Conservation (phyloP, 2,329 filamentous ascomycete species). For the Fusarium sp. region DNA sequence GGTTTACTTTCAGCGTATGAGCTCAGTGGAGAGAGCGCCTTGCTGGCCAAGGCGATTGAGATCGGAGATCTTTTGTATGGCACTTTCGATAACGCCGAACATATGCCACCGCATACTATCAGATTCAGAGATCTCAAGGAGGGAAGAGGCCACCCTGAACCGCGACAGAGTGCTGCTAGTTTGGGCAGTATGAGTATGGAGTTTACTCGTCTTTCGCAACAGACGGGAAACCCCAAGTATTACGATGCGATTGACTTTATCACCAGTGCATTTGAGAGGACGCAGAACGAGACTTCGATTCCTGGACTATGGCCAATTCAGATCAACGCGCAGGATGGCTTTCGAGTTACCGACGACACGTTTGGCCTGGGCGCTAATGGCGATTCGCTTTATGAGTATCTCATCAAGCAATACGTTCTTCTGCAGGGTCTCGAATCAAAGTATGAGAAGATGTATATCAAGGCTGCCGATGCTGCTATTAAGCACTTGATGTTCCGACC, state of each 20-base stretch:
- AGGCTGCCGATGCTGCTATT: conserved; percentile 68
- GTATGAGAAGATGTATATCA: conserved; percentile 54
- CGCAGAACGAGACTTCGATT: conserved; percentile 65
- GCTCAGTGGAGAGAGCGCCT: conserved; percentile 65
- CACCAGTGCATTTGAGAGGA: conserved; percentile 63
- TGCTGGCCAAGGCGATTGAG: conserved; percentile 71
- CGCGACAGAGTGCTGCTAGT: conserved; percentile 46
- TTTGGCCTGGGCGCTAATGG: conserved; percentile 64
- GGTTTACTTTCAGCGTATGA: conserved; percentile 75
- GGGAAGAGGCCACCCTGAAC: conserved; percentile 51
- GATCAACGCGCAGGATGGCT: conserved; percentile 58
- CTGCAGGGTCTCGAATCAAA: conserved; percentile 66
- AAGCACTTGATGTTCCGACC: conserved; percentile 74
- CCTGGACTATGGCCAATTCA: conserved; percentile 72
- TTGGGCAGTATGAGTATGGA: conserved; percentile 70
- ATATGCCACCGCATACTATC: conserved; percentile 66
- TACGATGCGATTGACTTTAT: conserved; percentile 71
- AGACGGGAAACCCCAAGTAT: conserved; percentile 69
- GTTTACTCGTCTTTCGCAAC: conserved; percentile 71
- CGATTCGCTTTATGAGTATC: conserved; percentile 73
- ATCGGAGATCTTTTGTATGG: conserved; percentile 71
- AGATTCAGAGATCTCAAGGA: conserved; percentile 56
- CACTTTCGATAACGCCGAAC: conserved; percentile 74
- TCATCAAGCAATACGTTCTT: conserved; percentile 73
- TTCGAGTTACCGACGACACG: conserved; percentile 50